Evolutionary conservation across 192 early-diverging fungal species (phyloP), one percentile per base, ranked within the genome.

Genomic region (Lunasporangiospora selenospora): DNA sequence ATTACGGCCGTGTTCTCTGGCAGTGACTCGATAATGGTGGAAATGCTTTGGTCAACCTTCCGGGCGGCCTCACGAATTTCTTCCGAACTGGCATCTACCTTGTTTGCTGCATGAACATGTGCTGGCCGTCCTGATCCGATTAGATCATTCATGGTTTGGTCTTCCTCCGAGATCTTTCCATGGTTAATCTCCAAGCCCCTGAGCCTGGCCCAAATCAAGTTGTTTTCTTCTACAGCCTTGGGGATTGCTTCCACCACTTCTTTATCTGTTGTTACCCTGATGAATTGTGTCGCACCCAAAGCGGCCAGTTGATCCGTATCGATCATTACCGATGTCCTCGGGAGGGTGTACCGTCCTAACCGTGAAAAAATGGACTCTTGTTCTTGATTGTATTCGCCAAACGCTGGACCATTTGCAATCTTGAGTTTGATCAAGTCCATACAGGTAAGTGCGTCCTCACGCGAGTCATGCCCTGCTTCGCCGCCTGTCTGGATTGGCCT

Each of bases 401-500:
- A 85, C 6, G 34, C 45, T 15, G 69, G 67, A 4, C 82, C 78
- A 10, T 73, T 47, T 36, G 75, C 19, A 15, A 88, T 21, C 41
- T 84, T 87, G 26, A 83, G 38, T 53, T 85, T 77, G 27, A 85
- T 77, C 0, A 92, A 41, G 58, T 92, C 89, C 44, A 92, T 48
- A 3, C 80, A 80, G 10, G 88, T 83, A 19, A 37, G 50, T n/a
- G 90, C 88, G 78, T 92, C 90, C 49, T 90, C 87, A 3, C 65
- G 51, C 23, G 83, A 83, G 67, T 90, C 86, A 62, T 92, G 90
- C 15, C 90, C 89, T 8, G 44, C 53, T 0, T 55, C 61, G 3
- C 69, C 69, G 33, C 76, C 62, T 19, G 47, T 40, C 50, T 92
- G 90, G 59, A 92, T 90, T 16, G 33, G 47, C 16, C 83, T 61